Evolutionary conservation across 345 rosid genomes (phyloP).

Genomic region (Citrus mangshanensis): DNA sequence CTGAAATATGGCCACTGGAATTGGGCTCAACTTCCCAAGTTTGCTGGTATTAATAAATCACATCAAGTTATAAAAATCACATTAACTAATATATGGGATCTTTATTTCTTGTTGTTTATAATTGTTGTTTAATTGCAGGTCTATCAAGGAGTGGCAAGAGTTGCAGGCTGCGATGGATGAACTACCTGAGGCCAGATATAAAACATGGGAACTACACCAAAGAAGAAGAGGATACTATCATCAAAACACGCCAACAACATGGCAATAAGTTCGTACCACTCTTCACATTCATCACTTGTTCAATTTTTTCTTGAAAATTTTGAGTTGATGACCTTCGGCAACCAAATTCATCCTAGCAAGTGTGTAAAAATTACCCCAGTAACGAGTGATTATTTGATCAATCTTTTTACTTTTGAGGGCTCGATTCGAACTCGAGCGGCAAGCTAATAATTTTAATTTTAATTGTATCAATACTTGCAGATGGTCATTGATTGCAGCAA

Average conservation of each 20-base stretch:
- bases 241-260: slow-evolving; percentile 27
- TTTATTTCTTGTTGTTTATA: background rate
- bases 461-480: background rate
- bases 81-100: too few relatives aligned
- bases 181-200: slow-evolving; percentile 35
- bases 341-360: too few relatives aligned
- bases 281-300: too few relatives aligned
- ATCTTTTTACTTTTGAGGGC: too few relatives aligned
- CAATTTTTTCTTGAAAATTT: too few relatives aligned
- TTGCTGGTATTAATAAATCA: slow-evolving; percentile 23
- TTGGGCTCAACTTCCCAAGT: slow-evolving; percentile 37
- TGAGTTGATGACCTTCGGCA: too few relatives aligned
- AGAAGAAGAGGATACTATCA: slow-evolving; percentile 34
- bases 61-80: too few relatives aligned
- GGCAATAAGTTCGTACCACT: slow-evolving; percentile 20
- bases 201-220: slow-evolving; percentile 34
- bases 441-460: too few relatives aligned
- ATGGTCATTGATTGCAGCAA: background rate
- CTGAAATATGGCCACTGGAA: slow-evolving; percentile 28
- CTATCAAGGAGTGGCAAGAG: slow-evolving; percentile 42
- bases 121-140: slow-evolving; percentile 17
- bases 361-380: too few relatives aligned
- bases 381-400: too few relatives aligned
- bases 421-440: too few relatives aligned
- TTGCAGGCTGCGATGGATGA: slow-evolving; percentile 45